Conservation (phyloP, 2,329 filamentous ascomycete species). For the Monilinia aucupariae region DNA sequence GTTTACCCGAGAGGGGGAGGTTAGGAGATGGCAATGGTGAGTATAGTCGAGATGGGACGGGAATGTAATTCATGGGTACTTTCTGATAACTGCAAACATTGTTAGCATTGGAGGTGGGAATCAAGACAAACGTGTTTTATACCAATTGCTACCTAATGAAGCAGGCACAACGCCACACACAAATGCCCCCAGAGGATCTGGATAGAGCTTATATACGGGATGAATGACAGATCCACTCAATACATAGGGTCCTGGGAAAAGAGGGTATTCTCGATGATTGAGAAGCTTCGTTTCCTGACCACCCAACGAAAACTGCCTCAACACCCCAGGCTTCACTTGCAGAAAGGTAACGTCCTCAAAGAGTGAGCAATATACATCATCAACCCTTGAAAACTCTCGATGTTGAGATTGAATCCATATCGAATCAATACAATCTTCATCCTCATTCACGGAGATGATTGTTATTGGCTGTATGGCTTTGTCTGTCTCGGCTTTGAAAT, state of each 20-base stretch:
- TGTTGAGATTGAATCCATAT: not conserved
- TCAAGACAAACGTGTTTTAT: not conserved
- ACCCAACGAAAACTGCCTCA: not conserved
- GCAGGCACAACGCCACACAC: constrained; percentile 4
- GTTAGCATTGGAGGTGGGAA: not conserved
- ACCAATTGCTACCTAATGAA: not conserved
- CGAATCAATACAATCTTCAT: not conserved
- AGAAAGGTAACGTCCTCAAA: not conserved
- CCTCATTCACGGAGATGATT: not conserved
- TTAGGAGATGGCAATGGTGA: not conserved
- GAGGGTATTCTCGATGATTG: not conserved
- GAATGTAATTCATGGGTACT: not conserved
- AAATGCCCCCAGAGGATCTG: constrained; percentile 10
- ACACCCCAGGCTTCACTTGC: not conserved
- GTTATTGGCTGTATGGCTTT: not conserved
- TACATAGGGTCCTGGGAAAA: constrained; percentile 7
- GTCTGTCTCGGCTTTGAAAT: not conserved
- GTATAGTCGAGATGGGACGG: constrained; percentile 8
- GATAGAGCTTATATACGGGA: not conserved
- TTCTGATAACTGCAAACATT: not conserved
- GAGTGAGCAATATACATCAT: not conserved
- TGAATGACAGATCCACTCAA: not conserved
- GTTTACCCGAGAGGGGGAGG: constrained; percentile 50
- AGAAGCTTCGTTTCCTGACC: not conserved
- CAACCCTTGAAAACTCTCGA: not conserved